phyloP scores from a whole-genome alignment of 2,329 filamentous ascomycete genomes.

The Penicillium sp. region DNA sequence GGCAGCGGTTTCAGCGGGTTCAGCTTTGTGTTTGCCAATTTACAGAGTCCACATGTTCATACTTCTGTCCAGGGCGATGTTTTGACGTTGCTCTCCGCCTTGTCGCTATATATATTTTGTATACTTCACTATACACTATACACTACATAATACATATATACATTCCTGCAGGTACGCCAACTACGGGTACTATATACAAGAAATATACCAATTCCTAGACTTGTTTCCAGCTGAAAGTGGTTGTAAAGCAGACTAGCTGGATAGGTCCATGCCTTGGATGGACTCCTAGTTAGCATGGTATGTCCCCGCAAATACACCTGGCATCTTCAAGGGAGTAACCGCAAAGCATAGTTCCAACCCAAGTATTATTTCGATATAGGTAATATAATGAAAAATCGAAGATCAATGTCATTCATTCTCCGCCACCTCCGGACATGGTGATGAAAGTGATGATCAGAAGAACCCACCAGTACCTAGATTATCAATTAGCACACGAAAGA shows the following conservation, averaged over 20 bases:
- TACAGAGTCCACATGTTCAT: neutral
- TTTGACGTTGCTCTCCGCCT: neutral
- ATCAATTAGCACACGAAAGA: neutral
- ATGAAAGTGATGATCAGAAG: conserved; percentile 44
- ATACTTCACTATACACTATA: no score
- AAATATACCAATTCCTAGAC: neutral
- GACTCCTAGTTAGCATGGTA: neutral
- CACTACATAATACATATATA: neutral
- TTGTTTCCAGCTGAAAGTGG: no score
- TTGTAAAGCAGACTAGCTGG: neutral
- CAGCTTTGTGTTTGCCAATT: neutral
- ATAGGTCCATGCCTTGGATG: neutral
- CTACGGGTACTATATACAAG: neutral
- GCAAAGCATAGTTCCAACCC: neutral
- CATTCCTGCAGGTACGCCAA: neutral
- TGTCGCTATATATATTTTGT: neutral
- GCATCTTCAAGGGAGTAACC: neutral
- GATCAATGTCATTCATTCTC: conserved; percentile 31
- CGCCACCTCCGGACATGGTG: conserved; percentile 41
- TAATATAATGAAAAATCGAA: neutral
- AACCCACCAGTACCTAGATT: conserved; percentile 49
- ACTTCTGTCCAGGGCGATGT: neutral
- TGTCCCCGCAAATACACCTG: neutral
- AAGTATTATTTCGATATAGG: neutral
- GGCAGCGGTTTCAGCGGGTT: neutral